These are phyloP conservation scores for Calonectria ilicicola DNA, from an alignment of 2,329 filamentous ascomycete genomes.

Conservation along the genomic window DNA sequence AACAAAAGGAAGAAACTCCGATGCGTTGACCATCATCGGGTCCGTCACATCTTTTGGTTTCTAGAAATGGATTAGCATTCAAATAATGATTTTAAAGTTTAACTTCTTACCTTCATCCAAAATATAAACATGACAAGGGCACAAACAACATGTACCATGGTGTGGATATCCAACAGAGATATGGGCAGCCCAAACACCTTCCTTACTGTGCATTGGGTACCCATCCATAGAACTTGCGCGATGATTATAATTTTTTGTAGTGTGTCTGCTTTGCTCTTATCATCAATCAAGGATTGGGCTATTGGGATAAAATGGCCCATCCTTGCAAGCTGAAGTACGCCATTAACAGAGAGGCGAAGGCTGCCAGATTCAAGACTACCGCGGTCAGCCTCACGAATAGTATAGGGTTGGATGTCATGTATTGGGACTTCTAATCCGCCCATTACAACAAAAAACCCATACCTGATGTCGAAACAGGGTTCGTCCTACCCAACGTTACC, in stretches of 20 bases:
- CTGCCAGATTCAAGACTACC: conserved; percentile 11
- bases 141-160: conserved; percentile 35
- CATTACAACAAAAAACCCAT: conserved; percentile 47
- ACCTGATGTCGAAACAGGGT: conserved; percentile 27
- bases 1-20: conserved; percentile 11
- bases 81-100: neutral
- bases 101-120: conserved; percentile 29
- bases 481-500: neutral
- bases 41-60: conserved; percentile 32
- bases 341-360: conserved; percentile 16
- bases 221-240: conserved; percentile 53
- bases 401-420: conserved; percentile 19
- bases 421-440: conserved; percentile 40
- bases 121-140: conserved; percentile 34
- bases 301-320: conserved; percentile 26
- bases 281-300: conserved; percentile 39
- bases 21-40: neutral
- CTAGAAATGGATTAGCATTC: neutral
- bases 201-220: conserved; percentile 48
- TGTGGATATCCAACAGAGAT: conserved; percentile 50
- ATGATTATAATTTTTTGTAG: conserved; percentile 51
- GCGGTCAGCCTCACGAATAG: conserved; percentile 13
- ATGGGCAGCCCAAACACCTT: conserved; percentile 48
- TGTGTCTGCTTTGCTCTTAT: conserved; percentile 52
- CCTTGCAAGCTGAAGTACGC: conserved; percentile 15